Conservation (phyloP, 2,329 filamentous ascomycete species). For the Aspergillus ochraceoroseus region DNA sequence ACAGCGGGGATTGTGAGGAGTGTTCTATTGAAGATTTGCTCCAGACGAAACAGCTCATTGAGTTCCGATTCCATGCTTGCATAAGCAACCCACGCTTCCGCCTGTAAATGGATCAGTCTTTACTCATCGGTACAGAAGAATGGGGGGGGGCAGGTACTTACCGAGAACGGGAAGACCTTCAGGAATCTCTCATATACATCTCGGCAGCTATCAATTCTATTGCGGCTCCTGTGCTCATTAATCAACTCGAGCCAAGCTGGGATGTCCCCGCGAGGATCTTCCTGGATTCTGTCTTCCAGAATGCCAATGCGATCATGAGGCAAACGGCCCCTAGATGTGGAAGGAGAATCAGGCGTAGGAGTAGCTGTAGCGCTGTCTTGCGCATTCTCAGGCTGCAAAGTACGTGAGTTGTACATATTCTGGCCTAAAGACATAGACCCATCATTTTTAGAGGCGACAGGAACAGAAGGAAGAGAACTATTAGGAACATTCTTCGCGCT, state of each 20-base stretch:
- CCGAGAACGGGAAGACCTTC: conserved; percentile 80
- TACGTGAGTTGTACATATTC: conserved; percentile 35
- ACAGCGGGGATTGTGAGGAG: conserved; percentile 76
- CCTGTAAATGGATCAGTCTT: conserved; percentile 54
- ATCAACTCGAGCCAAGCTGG: conserved; percentile 89
- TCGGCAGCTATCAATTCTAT: conserved; percentile 75
- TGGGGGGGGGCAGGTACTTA: conserved; percentile 56
- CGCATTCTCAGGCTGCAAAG: conserved; percentile 28
- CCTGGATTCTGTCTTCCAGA: conserved; percentile 83
- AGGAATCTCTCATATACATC: conserved; percentile 81
- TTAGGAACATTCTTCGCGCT: conserved; percentile 47
- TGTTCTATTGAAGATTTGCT: conserved; percentile 75
- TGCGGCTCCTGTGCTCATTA: conserved; percentile 72
- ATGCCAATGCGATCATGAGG: conserved; percentile 71
- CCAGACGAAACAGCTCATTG: conserved; percentile 74
- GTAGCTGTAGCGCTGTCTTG: conserved; percentile 39
- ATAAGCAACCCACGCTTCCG: conserved; percentile 85
- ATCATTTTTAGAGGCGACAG: conserved; percentile 45
- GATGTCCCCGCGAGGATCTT: conserved; percentile 87
- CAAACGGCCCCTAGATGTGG: conserved; percentile 50
- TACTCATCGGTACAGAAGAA: conserved; percentile 2
- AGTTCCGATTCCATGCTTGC: conserved; percentile 83
- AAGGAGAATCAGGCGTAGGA: conserved; percentile 44
- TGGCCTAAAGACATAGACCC: conserved; percentile 35
- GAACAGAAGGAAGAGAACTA: conserved; percentile 49